phyloP scores from a whole-genome alignment of 345 rosid genomes.

The Jatropha curcas region DNA sequence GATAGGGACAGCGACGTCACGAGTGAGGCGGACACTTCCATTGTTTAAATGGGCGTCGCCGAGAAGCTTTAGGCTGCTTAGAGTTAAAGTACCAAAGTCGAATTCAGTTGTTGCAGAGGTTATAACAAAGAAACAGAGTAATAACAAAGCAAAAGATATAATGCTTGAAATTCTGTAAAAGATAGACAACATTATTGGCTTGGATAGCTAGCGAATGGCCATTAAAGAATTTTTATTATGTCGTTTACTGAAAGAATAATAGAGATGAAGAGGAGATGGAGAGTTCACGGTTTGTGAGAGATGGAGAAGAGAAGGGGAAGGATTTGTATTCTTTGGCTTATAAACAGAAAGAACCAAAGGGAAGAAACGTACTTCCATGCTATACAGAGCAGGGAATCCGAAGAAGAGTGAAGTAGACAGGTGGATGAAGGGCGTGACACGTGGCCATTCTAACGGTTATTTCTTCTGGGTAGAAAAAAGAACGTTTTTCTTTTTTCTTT shows the following conservation, averaged over 20 bases:
- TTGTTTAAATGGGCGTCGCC: slow-evolving; percentile 92
- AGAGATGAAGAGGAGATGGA: slow-evolving; percentile 17
- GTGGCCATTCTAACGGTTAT: slow-evolving; percentile 51
- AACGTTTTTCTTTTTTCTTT: neutral
- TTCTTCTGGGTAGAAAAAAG: slow-evolving; percentile 18
- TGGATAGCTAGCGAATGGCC: slow-evolving; percentile 33
- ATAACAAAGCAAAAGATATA: slow-evolving; percentile 12
- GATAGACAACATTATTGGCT: slow-evolving; percentile 48
- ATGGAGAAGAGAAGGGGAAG: slow-evolving; percentile 28
- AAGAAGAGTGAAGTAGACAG: slow-evolving; percentile 51
- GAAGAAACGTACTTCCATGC: slow-evolving; percentile 22
- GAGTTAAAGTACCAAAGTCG: slow-evolving; percentile 78
- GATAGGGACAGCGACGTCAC: slow-evolving; percentile 77
- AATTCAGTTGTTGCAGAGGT: slow-evolving; percentile 42
- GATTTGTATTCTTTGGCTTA: slow-evolving; percentile 19
- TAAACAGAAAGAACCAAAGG: slow-evolving; percentile 17
- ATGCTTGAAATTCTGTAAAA: slow-evolving; percentile 23
- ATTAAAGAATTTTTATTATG: slow-evolving; percentile 20
- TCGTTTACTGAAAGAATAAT: slow-evolving; percentile 8
- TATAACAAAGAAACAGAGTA: slow-evolving; percentile 36
- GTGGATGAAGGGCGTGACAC: slow-evolving; percentile 55
- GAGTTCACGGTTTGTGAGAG: slow-evolving; percentile 30
- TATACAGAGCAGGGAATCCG: slow-evolving; percentile 26
- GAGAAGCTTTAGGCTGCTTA: slow-evolving; percentile 66
- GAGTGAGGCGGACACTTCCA: slow-evolving; percentile 77